phyloP scores from a whole-genome alignment of 225 moss, liverwort and hornwort genomes.

The Polytrichum commune region DNA sequence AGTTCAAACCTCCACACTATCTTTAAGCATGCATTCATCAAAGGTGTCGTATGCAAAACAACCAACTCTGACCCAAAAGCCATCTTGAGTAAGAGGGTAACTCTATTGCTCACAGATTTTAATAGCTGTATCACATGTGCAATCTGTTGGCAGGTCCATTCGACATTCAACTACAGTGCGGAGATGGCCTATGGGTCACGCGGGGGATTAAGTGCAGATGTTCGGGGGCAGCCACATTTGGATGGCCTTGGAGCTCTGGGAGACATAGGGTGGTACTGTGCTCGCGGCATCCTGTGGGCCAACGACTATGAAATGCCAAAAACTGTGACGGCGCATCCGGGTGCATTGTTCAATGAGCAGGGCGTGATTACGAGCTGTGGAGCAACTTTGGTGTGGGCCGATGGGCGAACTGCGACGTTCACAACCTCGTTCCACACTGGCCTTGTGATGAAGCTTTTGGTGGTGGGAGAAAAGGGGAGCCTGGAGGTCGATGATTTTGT shows the following conservation, averaged over 20 bases:
- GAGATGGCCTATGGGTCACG: background rate
- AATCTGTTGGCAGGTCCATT: conserved; percentile 23
- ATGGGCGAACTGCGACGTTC: conserved; percentile 37
- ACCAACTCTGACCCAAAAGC: too few species aligned
- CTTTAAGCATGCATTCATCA: too few species aligned
- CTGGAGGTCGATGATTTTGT: conserved; percentile 55
- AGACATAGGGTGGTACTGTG: conserved; percentile 56
- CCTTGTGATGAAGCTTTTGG: conserved; percentile 39
- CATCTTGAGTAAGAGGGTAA: too few species aligned
- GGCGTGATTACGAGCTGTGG: conserved; percentile 50
- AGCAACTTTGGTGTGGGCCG: conserved; percentile 28
- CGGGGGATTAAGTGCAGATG: conserved; percentile 21
- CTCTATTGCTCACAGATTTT: too few species aligned
- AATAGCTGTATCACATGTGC: too few species aligned
- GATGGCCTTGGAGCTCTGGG: conserved; percentile 45
- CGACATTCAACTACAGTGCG: conserved; percentile 18
- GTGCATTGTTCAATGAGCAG: conserved; percentile 25
- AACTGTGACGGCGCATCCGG: conserved; percentile 40
- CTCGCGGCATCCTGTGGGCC: conserved; percentile 40
- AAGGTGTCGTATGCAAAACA: too few species aligned
- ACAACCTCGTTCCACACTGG: conserved; percentile 42
- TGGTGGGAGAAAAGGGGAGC: conserved; percentile 31
- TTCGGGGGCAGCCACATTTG: conserved; percentile 39
- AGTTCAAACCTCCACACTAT: too few species aligned
- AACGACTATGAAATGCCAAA: conserved; percentile 37